Percentiles rank a stretch among this genome's conserved stretches.
phyloP scores from a whole-genome alignment of 257 asterid genomes.

The Plantago elongata region DNA sequence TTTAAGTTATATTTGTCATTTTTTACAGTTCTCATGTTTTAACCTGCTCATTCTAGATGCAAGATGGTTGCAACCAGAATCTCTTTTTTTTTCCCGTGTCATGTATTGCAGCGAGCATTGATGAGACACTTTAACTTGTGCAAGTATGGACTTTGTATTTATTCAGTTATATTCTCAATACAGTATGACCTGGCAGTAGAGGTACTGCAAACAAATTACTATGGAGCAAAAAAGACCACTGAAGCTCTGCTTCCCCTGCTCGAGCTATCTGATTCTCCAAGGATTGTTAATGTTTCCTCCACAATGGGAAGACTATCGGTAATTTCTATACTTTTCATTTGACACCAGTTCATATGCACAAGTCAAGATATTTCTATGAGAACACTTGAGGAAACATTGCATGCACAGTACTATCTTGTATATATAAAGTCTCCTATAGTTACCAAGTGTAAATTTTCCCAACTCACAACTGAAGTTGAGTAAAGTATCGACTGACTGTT shows the following conservation, averaged over 20 bases:
- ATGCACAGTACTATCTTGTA: too few species aligned
- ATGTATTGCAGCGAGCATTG: neutral
- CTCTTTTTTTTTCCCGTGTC: neutral
- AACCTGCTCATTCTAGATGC: neutral
- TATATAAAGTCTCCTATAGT: too few species aligned
- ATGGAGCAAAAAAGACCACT: conserved; percentile 38
- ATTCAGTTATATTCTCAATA: neutral
- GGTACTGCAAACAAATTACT: conserved; percentile 35
- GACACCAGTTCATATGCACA: neutral
- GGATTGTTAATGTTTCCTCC: conserved; percentile 65
- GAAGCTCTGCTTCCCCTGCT: conserved; percentile 48
- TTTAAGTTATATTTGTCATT: neutral
- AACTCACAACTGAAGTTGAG: too few species aligned
- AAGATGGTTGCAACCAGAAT: neutral
- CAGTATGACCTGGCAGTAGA: conserved; percentile 16
- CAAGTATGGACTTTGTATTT: neutral
- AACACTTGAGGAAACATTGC: neutral
- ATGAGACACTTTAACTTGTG: neutral
- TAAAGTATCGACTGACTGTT: too few species aligned
- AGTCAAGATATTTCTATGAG: neutral
- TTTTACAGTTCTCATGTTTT: neutral
- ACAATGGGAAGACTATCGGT: conserved; percentile 39
- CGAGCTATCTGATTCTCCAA: conserved; percentile 51
- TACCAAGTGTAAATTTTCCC: too few species aligned
- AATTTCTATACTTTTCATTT: conserved; percentile 1